phyloP scores from a whole-genome alignment of 805 yeast genomes.

The Wickerhamomyces strasburgensis region DNA sequence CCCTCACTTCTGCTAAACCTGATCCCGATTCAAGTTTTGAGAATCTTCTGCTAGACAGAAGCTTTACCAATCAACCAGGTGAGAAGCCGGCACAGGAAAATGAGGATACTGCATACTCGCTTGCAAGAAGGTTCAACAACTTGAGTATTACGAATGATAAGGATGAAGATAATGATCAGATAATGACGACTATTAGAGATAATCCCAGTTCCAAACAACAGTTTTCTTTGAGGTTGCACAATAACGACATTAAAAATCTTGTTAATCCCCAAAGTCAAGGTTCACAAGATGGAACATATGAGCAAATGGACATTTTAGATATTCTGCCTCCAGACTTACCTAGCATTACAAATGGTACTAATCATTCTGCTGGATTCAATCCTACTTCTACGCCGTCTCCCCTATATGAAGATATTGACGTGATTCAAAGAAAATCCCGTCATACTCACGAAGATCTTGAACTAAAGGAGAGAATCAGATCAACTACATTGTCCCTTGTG shows the following conservation, averaged over 20 bases:
- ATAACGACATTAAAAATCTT: neutral
- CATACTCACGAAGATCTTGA: no score
- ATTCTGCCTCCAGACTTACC: constrained; percentile 18
- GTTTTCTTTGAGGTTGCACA: constrained; percentile 8
- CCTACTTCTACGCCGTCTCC: no score
- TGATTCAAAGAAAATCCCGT: no score
- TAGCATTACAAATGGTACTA: constrained; percentile 1
- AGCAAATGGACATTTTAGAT: constrained; percentile 23
- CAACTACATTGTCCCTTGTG: constrained; percentile 1
- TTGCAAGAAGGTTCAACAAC: constrained; percentile 9
- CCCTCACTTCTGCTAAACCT: no score
- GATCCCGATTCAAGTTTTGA: neutral
- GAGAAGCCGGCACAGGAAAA: neutral
- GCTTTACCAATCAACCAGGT: no score
- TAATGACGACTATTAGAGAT: neutral
- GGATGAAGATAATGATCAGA: neutral
- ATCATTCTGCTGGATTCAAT: no score
- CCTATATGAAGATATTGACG: no score
- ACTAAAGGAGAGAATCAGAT: no score
- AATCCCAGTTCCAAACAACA: neutral
- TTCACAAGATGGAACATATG: constrained; percentile 18
- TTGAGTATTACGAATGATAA: constrained; percentile 3
- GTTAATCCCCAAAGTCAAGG: constrained; percentile 1
- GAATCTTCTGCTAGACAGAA: no score
- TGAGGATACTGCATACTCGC: constrained; percentile 6